Base-by-base conservation (phyloP, 1,284 basidiomycete genomes). In the Phaffia rhodozyma region DNA sequence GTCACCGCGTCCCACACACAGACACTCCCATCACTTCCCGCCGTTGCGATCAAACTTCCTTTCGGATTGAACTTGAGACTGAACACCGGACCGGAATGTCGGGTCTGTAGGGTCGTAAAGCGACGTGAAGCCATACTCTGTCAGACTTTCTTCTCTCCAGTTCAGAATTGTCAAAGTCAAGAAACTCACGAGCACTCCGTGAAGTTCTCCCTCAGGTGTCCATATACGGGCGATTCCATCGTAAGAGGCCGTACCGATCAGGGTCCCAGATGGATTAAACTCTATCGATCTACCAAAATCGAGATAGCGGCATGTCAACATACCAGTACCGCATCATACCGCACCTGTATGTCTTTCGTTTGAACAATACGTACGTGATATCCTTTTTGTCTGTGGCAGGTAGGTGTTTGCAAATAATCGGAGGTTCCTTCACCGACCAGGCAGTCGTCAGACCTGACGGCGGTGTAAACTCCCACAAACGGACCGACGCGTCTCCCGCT, bases 141-240 rank as follows among this genome's bases (percentile, higher is more conserved):
- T 43, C 38, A 43, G 16, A 11, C 13, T 11, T 16, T 11, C 13
- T 43, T 11, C 13, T 43, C 13, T 43, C 13, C 38, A 16, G 13
- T 43, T 2, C 38, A 16, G 7, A 16, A 16, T 7, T 43, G 5
- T 2, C 13, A 43, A 29, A 51, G 21, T 4, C n/a, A n/a, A 18
- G 49, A 20, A 49, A 60, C 58, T 50, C 21, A 60, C 58, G 34
- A 66, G 34, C 6, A 66, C 64, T 34, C 60, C 64, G 52, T 66
- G 64, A 1, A 66, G 60, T 54, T 66, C 64, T n/a, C 64, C 64
- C 50, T 66, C 54, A 5, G 64, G 38, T 6, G 64, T 66, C 64
- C 64, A 66, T 4, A 66, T 52, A 16, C 64, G 55, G 11, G 60
- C 64, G 32, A 66, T 61, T 5, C 64, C 64, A 32, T 66, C 64